Evolutionary conservation across 352 stramenopile species (phyloP), one percentile per base, ranked within the genome.

Genomic region (Globisporangium takayamanum): DNA sequence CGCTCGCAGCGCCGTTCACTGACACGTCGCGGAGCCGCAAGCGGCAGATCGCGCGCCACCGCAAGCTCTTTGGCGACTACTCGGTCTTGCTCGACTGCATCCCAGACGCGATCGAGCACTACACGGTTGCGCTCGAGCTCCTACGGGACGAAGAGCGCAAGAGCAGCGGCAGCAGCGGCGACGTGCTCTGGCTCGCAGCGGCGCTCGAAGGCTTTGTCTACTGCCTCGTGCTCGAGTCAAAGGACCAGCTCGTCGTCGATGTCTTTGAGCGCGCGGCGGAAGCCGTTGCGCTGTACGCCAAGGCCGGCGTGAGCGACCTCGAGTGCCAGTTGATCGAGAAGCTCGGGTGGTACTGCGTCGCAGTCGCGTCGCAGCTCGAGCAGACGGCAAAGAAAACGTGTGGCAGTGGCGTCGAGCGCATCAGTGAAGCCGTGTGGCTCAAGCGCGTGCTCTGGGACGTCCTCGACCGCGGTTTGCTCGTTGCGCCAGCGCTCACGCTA

Each of bases 31-130:
- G 76, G 16, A 69, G 69, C 53, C 71, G 76, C 25, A 84, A 84
- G 47, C 64, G 80, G 20, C 74, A 89, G 47, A 33, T 80, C 3
- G 80, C 75, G 30, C 78, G 86, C 2, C 72, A 89, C 15, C 65
- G 80, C 10, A 95, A 95, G 55, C 75, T 95, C 25, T 73, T 92
- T 55, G 86, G 81, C 0, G 86, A 95, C 56, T 95, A 91, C 60
- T 76, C 75, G 12, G 66, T 89, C 37, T 70, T 95, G 2, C 64
- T 92, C 26, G 72, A 69, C 39, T 91, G 80, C 36, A 39, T 89
- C 5, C 72, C 77, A 1, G 78, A 88, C 30, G 86, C 86, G 1
- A 36, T 89, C 10, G 75, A 89, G 45, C 84, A 90, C 56, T 95
- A 94, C 53, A 61, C 72, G 0, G 52, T 73, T 0, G 84, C 83